A percentile compares a stretch with the other conserved stretches of the same genome.
phyloP scores from a whole-genome alignment of 176 grass and related monocot species.

The Chloris gayana region DNA sequence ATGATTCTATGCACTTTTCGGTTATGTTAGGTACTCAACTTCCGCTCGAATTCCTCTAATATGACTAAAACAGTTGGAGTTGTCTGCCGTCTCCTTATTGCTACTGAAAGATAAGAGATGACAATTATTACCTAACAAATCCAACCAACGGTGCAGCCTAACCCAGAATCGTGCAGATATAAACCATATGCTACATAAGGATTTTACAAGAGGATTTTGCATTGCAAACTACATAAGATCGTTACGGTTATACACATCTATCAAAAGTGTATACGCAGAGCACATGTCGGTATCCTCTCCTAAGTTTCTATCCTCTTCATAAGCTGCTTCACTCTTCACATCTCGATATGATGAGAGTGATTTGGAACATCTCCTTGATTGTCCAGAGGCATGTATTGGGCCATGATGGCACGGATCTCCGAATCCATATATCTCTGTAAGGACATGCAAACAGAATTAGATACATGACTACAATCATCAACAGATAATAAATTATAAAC shows the following conservation, averaged over 20 bases:
- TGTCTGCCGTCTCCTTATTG: constrained; percentile 16
- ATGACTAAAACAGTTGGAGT: not conserved
- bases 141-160: too few species aligned
- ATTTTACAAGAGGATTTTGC: too few species aligned
- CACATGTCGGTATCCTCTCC: not conserved
- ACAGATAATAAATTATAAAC: not conserved
- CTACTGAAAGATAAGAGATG: not conserved
- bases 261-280: not conserved
- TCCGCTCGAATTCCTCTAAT: not conserved
- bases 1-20: not conserved
- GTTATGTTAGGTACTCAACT: not conserved
- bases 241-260: not conserved
- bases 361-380: constrained; percentile 62
- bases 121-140: too few species aligned
- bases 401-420: constrained; percentile 90
- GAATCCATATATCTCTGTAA: constrained; percentile 88
- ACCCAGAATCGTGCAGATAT: too few species aligned
- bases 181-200: too few species aligned
- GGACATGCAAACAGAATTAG: constrained; percentile 6
- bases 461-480: constrained; percentile 14
- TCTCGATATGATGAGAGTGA: constrained; percentile 59
- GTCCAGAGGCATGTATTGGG: constrained; percentile 86
- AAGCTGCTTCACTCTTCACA: constrained; percentile 37
- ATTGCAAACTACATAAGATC: too few species aligned
- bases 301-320: not conserved